Evolutionary conservation across 1,284 basidiomycete species (phyloP).

Genomic region (Cutaneotrichosporon cutaneum): DNA sequence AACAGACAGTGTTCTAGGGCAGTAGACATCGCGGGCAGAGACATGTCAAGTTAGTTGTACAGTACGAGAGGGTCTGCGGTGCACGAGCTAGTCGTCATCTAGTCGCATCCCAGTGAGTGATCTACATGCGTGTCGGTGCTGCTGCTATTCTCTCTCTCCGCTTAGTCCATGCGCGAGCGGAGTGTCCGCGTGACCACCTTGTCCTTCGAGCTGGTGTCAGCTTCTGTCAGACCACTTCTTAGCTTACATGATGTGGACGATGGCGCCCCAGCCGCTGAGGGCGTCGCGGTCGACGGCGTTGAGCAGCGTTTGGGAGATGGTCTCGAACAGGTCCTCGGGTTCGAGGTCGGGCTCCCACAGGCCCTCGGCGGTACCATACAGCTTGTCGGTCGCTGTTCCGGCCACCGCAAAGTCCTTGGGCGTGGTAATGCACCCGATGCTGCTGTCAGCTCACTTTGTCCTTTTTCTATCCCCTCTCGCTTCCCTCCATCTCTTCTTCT

Average conservation of each 20-base stretch:
- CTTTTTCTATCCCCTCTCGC: too few species aligned
- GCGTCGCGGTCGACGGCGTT: slow-evolving; percentile 97
- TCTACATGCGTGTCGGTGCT: slow-evolving; percentile 25
- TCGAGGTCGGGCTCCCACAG: slow-evolving; percentile 93
- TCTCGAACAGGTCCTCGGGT: slow-evolving; percentile 97
- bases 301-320: slow-evolving; percentile 91
- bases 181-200: slow-evolving; percentile 79
- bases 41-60: not conserved
- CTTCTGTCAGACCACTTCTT: not conserved
- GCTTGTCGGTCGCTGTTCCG: slow-evolving; percentile 87
- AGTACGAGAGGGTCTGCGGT: not conserved
- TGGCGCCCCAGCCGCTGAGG: slow-evolving; percentile 92
- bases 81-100: slow-evolving; percentile 4
- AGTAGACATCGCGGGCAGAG: not conserved
- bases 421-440: slow-evolving; percentile 72
- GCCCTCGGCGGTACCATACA: slow-evolving; percentile 97
- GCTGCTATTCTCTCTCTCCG: slow-evolving; percentile 6
- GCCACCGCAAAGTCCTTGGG: slow-evolving; percentile 88
- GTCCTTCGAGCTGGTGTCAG: slow-evolving; percentile 69
- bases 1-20: not conserved
- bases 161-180: slow-evolving; percentile 86
- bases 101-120: slow-evolving; percentile 12
- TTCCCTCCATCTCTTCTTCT: not conserved
- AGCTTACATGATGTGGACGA: slow-evolving; percentile 92
- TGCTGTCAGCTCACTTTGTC: slow-evolving; percentile 28